Evolutionary conservation across 345 rosid genomes (phyloP).

Genomic region (Heritiera fomes): DNA sequence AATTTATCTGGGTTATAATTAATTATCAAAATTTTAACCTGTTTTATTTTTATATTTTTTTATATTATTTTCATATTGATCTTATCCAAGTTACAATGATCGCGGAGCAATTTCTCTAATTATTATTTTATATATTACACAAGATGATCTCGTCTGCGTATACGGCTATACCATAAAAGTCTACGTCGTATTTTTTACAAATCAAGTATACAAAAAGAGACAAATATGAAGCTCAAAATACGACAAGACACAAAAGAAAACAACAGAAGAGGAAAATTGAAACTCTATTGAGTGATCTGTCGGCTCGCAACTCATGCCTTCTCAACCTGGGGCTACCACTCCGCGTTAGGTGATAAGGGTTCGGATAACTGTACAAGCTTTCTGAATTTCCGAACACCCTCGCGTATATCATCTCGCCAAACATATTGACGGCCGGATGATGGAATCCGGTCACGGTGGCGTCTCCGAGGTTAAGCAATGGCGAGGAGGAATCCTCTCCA

Average conservation of each 20-base stretch:
- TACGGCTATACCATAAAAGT: slow-evolving; percentile 9
- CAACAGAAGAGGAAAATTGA: slow-evolving; percentile 83
- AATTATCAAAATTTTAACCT: no score
- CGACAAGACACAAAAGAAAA: slow-evolving; percentile 71
- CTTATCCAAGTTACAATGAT: no score
- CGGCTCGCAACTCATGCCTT: slow-evolving; percentile 67
- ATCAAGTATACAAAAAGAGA: slow-evolving; percentile 10
- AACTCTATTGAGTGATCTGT: slow-evolving; percentile 73
- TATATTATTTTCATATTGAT: no score
- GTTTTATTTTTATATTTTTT: no score
- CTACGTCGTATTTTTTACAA: slow-evolving; percentile 24
- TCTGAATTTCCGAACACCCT: slow-evolving; percentile 72
- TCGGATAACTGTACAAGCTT: slow-evolving; percentile 49
- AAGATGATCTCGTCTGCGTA: slow-evolving; percentile 9
- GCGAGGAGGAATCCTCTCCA: slow-evolving; percentile 34
- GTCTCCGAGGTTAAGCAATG: slow-evolving; percentile 34
- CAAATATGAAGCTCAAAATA: slow-evolving; percentile 50
- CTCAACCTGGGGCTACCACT: slow-evolving; percentile 54
- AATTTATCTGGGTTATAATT: no score
- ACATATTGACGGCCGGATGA: slow-evolving; percentile 55
- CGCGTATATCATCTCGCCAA: slow-evolving; percentile 75
- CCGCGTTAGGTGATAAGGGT: slow-evolving; percentile 40
- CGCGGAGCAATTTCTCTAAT: no score
- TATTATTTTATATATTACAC: neutral
- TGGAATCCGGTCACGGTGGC: slow-evolving; percentile 33